A percentile compares a stretch with the other conserved stretches of the same genome.
phyloP scores from a whole-genome alignment of 805 yeast species.

The Grigorovia transvaalensis region DNA sequence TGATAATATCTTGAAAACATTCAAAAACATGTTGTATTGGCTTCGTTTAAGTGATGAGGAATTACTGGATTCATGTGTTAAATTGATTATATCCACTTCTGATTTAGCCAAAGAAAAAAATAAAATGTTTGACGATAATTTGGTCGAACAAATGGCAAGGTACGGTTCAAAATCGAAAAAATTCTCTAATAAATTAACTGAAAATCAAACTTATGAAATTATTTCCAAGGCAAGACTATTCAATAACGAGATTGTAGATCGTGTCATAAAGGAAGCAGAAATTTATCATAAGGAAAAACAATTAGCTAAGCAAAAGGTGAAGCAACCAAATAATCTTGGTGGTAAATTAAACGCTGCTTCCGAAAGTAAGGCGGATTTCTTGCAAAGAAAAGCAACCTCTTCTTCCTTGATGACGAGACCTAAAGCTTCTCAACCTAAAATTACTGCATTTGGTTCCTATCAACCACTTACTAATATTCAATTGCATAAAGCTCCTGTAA shows the following conservation, averaged over 20 bases:
- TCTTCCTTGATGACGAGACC: constrained; percentile 24
- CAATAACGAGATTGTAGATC: constrained; percentile 44
- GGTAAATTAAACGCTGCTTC: background rate
- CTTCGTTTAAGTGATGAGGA: constrained; percentile 72
- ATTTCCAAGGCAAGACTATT: constrained; percentile 49
- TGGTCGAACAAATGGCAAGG: constrained; percentile 48
- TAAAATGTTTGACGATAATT: constrained; percentile 40
- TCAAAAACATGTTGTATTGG: constrained; percentile 67
- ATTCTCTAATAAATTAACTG: constrained; percentile 59
- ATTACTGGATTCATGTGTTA: constrained; percentile 55
- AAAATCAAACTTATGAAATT: constrained; percentile 55
- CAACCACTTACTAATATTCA: constrained; percentile 16
- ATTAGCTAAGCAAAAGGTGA: constrained; percentile 7
- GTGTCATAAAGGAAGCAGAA: constrained; percentile 36
- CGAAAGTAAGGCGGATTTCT: constrained; percentile 26
- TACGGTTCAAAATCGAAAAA: constrained; percentile 57
- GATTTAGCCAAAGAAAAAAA: constrained; percentile 50
- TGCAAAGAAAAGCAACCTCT: constrained; percentile 25
- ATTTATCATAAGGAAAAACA: constrained; percentile 27
- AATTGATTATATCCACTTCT: constrained; percentile 53
- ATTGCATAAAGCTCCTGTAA: constrained; percentile 13
- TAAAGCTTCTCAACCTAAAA: constrained; percentile 27
- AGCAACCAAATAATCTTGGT: constrained; percentile 1
- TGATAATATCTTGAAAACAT: constrained; percentile 46
- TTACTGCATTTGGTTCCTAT: constrained; percentile 32